Evolutionary conservation across 1,284 basidiomycete genomes (phyloP).

Genomic region (Cryptococcus sp.): DNA sequence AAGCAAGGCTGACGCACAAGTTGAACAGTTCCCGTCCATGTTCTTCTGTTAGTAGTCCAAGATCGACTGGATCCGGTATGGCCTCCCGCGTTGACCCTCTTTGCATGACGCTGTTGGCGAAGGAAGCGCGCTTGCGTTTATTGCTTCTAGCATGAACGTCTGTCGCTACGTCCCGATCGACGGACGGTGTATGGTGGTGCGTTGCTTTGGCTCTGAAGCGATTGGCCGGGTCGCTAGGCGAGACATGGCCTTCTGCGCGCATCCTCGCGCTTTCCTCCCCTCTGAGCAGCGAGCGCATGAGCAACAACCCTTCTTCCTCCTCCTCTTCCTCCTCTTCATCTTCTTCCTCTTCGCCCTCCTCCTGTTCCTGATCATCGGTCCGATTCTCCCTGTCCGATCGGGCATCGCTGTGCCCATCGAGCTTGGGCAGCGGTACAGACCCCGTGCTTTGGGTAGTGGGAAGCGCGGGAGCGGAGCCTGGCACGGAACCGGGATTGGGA

Average conservation of each 20-base stretch:
- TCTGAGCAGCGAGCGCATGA: slow-evolving; percentile 10
- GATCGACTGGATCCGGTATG: slow-evolving; percentile 21
- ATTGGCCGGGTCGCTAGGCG: neutral
- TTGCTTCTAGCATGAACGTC: neutral
- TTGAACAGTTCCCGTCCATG: slow-evolving; percentile 25
- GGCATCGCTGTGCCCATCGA: no score
- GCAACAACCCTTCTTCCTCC: slow-evolving; percentile 3
- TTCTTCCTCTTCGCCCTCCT: neutral
- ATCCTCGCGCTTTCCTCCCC: slow-evolving; percentile 10
- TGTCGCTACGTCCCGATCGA: neutral
- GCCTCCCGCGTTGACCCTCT: neutral
- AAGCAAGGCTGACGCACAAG: slow-evolving; percentile 16
- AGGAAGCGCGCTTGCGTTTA: neutral
- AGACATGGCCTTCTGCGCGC: slow-evolving; percentile 5
- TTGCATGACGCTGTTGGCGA: neutral
- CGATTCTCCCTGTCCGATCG: neutral
- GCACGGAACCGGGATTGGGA: neutral
- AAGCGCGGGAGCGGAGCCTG: neutral
- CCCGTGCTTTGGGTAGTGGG: neutral
- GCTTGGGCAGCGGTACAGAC: neutral
- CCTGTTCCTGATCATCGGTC: neutral
- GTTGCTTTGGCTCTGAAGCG: neutral
- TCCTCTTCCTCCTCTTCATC: neutral
- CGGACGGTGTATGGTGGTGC: neutral
- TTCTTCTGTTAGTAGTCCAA: slow-evolving; percentile 21